Evolutionary conservation across 31 red algal species (phyloP), one percentile per base, ranked within the genome.

Genomic region (Endocladia muricata): DNA sequence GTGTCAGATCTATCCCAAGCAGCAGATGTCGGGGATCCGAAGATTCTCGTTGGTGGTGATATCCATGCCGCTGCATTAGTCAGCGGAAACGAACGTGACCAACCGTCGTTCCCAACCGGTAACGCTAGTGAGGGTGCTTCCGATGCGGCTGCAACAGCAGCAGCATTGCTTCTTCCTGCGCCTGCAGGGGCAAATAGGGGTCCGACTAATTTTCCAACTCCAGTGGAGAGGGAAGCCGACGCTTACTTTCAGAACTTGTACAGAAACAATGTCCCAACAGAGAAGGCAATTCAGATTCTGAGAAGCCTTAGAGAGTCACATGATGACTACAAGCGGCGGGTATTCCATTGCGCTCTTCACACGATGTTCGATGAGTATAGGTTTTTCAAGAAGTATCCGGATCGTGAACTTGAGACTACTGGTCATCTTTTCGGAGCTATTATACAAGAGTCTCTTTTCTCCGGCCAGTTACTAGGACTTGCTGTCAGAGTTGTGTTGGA

Each of bases 331-430:
- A 86, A 94, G 2, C 66, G 70, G n/a, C 82, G 85, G 35, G 74
- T 98, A 40, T 90, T 91, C 58, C 58, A 79, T n/a, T 94, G 95
- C 67, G 77, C 85, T 31, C 79, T 98, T 23, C 95, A 98, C 43
- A 98, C 90, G 15, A 64, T 98, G 4, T 88, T 98, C 48, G 95
- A 98, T 49, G 95, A 98, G 55, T 98, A 98, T 65, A 80, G 91
- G 36, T 98, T 98, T 38, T 91, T 94, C 34, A 73, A 73, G 37
- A 85, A 94, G 35, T 98, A 98, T 72, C 95, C 95, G 41, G 91
- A 94, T 28, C 70, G 82, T 39, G 91, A 94, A 74, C 63, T 98
- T 37, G 77, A 78, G 35, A 98, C 85, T 2, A 98, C 95, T 0
- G 95, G 90, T 13, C 68, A 70, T 49, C 70, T 98, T 21, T 98